Evolutionary conservation across 1,284 basidiomycete species (phyloP), one percentile per base, ranked within the genome.

Genomic region (Apiotrichum sp.): DNA sequence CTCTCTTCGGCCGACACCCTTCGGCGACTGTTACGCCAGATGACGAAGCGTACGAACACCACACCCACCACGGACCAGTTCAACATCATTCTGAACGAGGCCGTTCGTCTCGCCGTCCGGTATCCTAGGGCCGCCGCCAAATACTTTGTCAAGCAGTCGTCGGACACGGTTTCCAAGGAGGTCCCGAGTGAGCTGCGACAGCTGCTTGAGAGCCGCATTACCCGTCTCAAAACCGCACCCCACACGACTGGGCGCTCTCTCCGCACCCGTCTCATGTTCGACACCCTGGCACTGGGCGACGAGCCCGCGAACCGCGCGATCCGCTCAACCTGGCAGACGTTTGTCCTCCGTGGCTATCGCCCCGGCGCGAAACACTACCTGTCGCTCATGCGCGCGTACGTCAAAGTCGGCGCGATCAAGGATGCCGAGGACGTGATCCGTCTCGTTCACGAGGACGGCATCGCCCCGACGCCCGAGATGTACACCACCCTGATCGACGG

Each of bases 371-470:
- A 50, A 8, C 70, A 75, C 57, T 60, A 72, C 47, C 47, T 65
- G 6, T 63, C 68, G 5, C 59, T 75, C 3, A 62, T 75, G 52
- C 49, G 61, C 22, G 71, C 68, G 10, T 74, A 73, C 47, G 62
- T 64, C 10, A 55, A 63, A 9, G 59, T 64, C 5, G 72, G 72
- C 1, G 62, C 67, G 22, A 62, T 73, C 59, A 31, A 47, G 14
- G 59, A 70, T 44, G 71, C 70, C 6, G 63, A 65, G 45, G 62
- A 66, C 31, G 55, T 71, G 11, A 48, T 70, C 4, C 4, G 50
- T 1, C 49, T 71, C 4, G 71, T 70, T 0, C 14, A 50, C 1
- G 61, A 59, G 4, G 45, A 60, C 8, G 64, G 62, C 13, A 47
- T 63, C n/a, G 14, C 14, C 3, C 49, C 62, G 1, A 57, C 55